Conservation (phyloP, 106 monocot genomes). For the Cymbidium sinense region DNA sequence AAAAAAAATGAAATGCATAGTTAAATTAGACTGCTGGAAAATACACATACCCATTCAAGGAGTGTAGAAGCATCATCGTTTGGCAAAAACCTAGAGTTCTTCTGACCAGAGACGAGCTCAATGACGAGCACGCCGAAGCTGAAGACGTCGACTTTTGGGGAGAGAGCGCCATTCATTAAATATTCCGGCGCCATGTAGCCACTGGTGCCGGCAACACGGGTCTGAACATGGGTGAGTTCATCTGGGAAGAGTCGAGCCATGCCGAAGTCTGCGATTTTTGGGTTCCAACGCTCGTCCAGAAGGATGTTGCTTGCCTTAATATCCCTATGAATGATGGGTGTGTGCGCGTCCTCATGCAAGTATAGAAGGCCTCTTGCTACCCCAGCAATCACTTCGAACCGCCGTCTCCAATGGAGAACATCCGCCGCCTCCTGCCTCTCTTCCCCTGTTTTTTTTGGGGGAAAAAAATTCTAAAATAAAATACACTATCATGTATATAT, state of each 20-base stretch:
- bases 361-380: conserved; percentile 66
- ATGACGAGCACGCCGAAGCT: conserved; percentile 71
- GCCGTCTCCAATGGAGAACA: conserved; percentile 27
- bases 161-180: conserved; percentile 53
- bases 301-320: conserved; percentile 87
- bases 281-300: conserved; percentile 51
- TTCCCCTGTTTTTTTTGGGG: no score
- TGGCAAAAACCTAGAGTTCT: conserved; percentile 42
- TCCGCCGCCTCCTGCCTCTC: not conserved
- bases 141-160: conserved; percentile 68
- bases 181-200: conserved; percentile 92
- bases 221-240: conserved; percentile 51
- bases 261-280: conserved; percentile 87
- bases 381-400: conserved; percentile 46
- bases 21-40: not conserved
- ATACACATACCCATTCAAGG: conserved; percentile 55
- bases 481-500: no score
- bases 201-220: conserved; percentile 69
- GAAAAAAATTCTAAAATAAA: no score
- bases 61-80: conserved; percentile 39
- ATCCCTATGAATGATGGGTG: conserved; percentile 68
- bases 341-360: conserved; percentile 69
- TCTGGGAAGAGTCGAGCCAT: conserved; percentile 69
- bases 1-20: no score
- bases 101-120: conserved; percentile 58